Conservation (phyloP, 345 rosid genomes). For the Aquilaria sinensis region DNA sequence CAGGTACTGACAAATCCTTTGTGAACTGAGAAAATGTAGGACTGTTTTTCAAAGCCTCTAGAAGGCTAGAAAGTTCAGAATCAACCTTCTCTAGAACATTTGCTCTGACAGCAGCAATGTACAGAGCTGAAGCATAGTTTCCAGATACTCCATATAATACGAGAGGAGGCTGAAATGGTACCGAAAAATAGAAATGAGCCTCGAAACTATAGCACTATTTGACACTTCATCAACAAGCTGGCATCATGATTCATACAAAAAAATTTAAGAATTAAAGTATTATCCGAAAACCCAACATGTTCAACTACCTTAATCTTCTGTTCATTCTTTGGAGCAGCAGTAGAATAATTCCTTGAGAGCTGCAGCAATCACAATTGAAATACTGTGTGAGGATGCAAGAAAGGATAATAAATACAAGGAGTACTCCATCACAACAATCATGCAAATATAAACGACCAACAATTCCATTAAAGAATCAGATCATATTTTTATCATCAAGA, state of each 20-base stretch:
- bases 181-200: background rate
- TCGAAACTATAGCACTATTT: too few relatives aligned
- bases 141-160: conserved; percentile 75
- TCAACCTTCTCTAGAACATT: conserved; percentile 72
- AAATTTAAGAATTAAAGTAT: background rate
- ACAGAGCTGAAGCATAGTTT: conserved; percentile 86
- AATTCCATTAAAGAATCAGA: too few relatives aligned
- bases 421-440: too few relatives aligned
- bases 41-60: conserved; percentile 58
- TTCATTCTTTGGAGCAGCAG: conserved; percentile 37
- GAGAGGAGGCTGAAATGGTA: conserved; percentile 53
- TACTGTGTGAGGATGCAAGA: background rate
- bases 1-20: conserved; percentile 74
- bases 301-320: conserved; percentile 59
- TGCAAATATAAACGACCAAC: too few relatives aligned
- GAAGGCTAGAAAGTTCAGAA: conserved; percentile 58
- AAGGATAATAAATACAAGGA: background rate
- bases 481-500: background rate
- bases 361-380: conserved; percentile 22
- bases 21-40: conserved; percentile 58
- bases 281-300: background rate
- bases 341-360: conserved; percentile 48
- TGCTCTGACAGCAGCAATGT: conserved; percentile 55
- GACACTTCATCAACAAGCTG: too few relatives aligned
- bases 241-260: background rate